These are phyloP conservation scores for Cercospora sp. DNA, from an alignment of 2,329 filamentous ascomycete species.

Conservation along the genomic window DNA sequence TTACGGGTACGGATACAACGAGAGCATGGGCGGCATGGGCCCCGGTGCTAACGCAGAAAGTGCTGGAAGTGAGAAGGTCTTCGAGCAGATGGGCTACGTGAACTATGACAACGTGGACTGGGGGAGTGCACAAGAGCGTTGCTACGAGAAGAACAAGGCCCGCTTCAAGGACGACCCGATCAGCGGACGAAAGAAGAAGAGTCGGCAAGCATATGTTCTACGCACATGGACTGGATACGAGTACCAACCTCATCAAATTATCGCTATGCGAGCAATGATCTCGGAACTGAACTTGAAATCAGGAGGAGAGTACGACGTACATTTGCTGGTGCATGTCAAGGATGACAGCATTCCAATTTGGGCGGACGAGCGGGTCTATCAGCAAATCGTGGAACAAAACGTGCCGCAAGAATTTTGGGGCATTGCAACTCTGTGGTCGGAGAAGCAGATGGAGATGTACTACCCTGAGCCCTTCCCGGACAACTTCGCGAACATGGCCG, in stretches of 20 bases:
- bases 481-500: slow-evolving; percentile 64
- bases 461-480: slow-evolving; percentile 86
- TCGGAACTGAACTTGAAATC: slow-evolving; percentile 77
- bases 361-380: slow-evolving; percentile 70
- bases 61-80: slow-evolving; percentile 52
- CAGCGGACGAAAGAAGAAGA: slow-evolving; percentile 41
- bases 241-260: slow-evolving; percentile 76
- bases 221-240: slow-evolving; percentile 80
- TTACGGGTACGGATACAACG: slow-evolving; percentile 53
- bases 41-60: slow-evolving; percentile 42
- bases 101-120: slow-evolving; percentile 53
- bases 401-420: slow-evolving; percentile 84
- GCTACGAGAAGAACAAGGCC: slow-evolving; percentile 51
- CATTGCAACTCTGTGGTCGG: slow-evolving; percentile 89
- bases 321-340: slow-evolving; percentile 82
- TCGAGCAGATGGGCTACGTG: slow-evolving; percentile 44
- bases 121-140: slow-evolving; percentile 50
- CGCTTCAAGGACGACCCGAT: slow-evolving; percentile 43
- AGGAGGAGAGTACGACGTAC: slow-evolving; percentile 82
- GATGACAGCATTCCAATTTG: slow-evolving; percentile 74
- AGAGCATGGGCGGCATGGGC: slow-evolving; percentile 51
- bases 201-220: slow-evolving; percentile 78
- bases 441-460: slow-evolving; percentile 85
- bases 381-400: slow-evolving; percentile 64
- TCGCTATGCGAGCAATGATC: slow-evolving; percentile 80